Percentiles rank a stretch among this genome's conserved stretches.
phyloP scores from a whole-genome alignment of 2,329 filamentous ascomycete species.

The Xylariaceae sp. region DNA sequence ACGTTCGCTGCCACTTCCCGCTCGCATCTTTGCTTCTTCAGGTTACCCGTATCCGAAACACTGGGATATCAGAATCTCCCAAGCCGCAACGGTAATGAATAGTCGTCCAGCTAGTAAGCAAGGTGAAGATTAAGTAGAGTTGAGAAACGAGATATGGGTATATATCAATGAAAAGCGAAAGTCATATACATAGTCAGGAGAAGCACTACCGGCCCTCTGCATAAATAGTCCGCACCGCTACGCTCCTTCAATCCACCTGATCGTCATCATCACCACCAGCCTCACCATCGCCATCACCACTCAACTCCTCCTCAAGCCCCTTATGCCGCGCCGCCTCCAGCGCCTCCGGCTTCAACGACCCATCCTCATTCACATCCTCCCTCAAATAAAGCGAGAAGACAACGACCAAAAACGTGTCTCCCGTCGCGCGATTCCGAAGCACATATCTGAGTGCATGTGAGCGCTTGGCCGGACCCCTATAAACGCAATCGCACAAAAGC shows the following conservation, averaged over 20 bases:
- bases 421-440: slow-evolving; percentile 71
- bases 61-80: no score
- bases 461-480: slow-evolving; percentile 46
- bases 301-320: slow-evolving; percentile 22
- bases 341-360: slow-evolving; percentile 43
- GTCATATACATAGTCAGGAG: not conserved
- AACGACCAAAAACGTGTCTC: slow-evolving; percentile 73
- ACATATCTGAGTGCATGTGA: slow-evolving; percentile 88
- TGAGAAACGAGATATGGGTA: no score
- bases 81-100: no score
- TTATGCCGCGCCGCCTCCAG: slow-evolving; percentile 32
- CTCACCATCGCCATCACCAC: not conserved
- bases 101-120: no score
- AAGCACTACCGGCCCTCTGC: no score
- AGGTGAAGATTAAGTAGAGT: no score
- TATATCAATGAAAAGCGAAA: no score
- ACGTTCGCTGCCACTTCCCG: no score
- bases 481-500: not conserved
- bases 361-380: slow-evolving; percentile 58
- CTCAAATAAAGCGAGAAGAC: slow-evolving; percentile 71
- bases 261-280: slow-evolving; percentile 17
- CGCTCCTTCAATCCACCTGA: not conserved
- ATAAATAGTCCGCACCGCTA: not conserved
- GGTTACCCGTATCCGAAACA: no score
- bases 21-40: no score